Conservation (phyloP, 164 flowering plant species). For the Buxus sempervirens region DNA sequence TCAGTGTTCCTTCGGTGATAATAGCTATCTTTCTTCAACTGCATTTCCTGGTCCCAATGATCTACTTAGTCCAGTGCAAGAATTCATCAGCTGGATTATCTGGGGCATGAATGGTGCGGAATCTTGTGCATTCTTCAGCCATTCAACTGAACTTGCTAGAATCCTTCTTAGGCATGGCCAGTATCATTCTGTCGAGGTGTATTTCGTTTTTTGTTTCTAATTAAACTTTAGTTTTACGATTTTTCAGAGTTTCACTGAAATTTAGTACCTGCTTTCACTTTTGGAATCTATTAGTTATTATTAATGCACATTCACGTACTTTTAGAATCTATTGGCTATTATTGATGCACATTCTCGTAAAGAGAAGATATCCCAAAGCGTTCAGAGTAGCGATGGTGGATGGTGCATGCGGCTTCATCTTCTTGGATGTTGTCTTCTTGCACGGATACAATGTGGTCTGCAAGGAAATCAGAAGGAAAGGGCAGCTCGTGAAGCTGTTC, state of each 20-base stretch:
- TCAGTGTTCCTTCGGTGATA: constrained; percentile 32
- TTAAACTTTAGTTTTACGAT: background rate
- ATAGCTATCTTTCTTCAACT: constrained; percentile 28
- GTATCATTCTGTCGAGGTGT: constrained; percentile 84
- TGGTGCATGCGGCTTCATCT: constrained; percentile 74
- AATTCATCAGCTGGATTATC: constrained; percentile 73
- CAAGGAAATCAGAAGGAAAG: constrained; percentile 49
- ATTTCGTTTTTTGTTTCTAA: constrained; percentile 3
- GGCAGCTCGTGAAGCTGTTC: constrained; percentile 74
- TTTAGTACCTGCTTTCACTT: constrained; percentile 1
- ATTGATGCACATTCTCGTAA: constrained; percentile 58
- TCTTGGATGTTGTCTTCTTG: constrained; percentile 83
- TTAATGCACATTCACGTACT: constrained; percentile 51
- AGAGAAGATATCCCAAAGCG: constrained; percentile 54
- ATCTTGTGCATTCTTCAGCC: constrained; percentile 48
- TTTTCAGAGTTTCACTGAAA: constrained; percentile 4
- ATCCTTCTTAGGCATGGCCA: constrained; percentile 73
- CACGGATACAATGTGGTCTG: constrained; percentile 55
- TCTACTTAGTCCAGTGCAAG: constrained; percentile 32
- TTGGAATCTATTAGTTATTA: constrained; percentile 51
- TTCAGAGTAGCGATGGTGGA: constrained; percentile 52
- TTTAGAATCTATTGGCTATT: constrained; percentile 49
- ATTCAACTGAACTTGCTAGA: constrained; percentile 53
- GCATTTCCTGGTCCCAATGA: constrained; percentile 45
- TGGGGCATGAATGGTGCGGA: constrained; percentile 59